A percentile compares a stretch with the other conserved stretches of the same genome.
Conservation (phyloP, 345 rosid genomes). For the Adansonia digitata region DNA sequence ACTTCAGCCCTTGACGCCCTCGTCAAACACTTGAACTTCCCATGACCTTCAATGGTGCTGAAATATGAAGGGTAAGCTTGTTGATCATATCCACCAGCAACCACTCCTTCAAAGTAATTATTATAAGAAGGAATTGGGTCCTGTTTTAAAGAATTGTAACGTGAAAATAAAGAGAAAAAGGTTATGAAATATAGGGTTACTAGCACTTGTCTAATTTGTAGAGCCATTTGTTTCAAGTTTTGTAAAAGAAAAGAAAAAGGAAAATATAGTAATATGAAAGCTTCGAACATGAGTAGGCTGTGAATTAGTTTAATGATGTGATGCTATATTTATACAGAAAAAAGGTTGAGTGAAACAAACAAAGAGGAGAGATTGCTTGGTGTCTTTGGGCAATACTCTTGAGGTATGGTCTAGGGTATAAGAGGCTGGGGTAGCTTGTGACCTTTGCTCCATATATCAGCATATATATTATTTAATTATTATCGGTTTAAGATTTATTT, state of each 20-base stretch:
- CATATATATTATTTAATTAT: not conserved
- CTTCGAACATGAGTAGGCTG: conserved; percentile 4
- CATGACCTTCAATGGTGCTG: not conserved
- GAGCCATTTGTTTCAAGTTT: conserved; percentile 23
- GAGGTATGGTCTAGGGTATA: conserved; percentile 28
- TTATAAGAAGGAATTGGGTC: not conserved
- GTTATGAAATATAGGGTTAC: not conserved
- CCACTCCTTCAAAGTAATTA: not conserved
- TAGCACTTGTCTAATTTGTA: not conserved
- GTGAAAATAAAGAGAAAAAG: not conserved
- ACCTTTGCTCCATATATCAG: conserved; percentile 15
- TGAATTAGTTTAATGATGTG: conserved; percentile 8
- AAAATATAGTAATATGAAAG: not conserved
- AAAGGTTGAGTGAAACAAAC: not conserved
- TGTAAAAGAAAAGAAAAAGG: not conserved
- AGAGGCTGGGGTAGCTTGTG: conserved; percentile 20
- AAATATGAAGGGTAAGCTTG: conserved; percentile 1
- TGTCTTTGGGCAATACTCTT: conserved; percentile 8
- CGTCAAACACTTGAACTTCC: not conserved
- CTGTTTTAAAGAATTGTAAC: not conserved
- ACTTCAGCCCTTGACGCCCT: not conserved
- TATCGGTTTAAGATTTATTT: not conserved
- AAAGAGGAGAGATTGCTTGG: not conserved
- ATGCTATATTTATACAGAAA: conserved; percentile 32
- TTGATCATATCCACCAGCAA: not conserved